phyloP scores from a whole-genome alignment of 1,139 yeast species.

The Fermentozyma sake region DNA sequence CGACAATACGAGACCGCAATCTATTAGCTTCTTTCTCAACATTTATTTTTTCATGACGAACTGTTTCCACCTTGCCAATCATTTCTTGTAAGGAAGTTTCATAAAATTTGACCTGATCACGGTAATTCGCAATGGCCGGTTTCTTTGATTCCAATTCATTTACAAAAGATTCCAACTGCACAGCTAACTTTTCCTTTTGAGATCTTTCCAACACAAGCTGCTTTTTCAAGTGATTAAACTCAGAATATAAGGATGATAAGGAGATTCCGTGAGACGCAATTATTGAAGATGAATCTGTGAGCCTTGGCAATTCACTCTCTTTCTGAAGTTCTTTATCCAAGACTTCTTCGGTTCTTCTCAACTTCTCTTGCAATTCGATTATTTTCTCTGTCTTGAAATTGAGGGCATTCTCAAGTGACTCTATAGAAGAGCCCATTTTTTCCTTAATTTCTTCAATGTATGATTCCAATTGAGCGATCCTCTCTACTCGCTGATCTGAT shows the following conservation, averaged over 20 bases:
- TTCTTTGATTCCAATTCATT: constrained; percentile 75
- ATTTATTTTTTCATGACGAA: constrained; percentile 36
- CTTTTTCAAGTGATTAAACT: constrained; percentile 60
- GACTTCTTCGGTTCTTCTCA: constrained; percentile 39
- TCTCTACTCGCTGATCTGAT: constrained; percentile 40
- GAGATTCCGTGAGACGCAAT: constrained; percentile 58
- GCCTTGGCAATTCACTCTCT: constrained; percentile 37
- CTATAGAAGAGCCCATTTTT: constrained; percentile 29
- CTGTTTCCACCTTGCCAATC: constrained; percentile 34
- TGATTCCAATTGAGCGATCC: constrained; percentile 47
- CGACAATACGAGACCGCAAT: constrained; percentile 31
- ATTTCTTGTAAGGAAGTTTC: constrained; percentile 37
- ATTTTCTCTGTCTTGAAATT: constrained; percentile 30
- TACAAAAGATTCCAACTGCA: constrained; percentile 67
- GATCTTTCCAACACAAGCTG: constrained; percentile 67
- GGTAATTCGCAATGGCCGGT: constrained; percentile 69
- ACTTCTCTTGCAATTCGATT: constrained; percentile 30
- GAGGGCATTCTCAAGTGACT: constrained; percentile 19
- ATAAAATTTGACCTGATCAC: constrained; percentile 48
- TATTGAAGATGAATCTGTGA: constrained; percentile 33
- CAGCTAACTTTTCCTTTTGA: constrained; percentile 66
- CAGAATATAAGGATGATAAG: constrained; percentile 64
- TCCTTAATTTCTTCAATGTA: constrained; percentile 39
- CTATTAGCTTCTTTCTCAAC: constrained; percentile 36
- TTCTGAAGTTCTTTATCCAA: constrained; percentile 38